Percentiles rank a stretch among this genome's conserved stretches.
Evolutionary conservation across 495 filamentous ascomycete species (phyloP).

Genomic region (Pyrenula aspistea): DNA sequence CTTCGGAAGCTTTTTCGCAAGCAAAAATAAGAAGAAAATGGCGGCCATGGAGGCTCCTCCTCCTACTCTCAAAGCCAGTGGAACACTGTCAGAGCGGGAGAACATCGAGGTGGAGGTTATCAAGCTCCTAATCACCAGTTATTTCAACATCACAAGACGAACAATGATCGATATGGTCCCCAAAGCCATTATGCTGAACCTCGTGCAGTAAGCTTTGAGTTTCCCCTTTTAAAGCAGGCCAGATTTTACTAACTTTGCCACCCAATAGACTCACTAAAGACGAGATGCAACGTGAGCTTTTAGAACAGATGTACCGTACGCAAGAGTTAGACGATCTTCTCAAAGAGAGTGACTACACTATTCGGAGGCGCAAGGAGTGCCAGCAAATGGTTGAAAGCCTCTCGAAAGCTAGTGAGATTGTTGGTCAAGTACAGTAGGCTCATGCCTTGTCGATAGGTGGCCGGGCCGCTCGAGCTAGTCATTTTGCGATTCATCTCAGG

Average conservation of each 20-base stretch:
- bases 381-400: slow-evolving; percentile 97
- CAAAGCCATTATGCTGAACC: slow-evolving; percentile 96
- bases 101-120: slow-evolving; percentile 94
- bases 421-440: slow-evolving; percentile 81
- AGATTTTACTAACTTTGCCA: slow-evolving; percentile 6
- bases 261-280: slow-evolving; percentile 77
- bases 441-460: too few species aligned
- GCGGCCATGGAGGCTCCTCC: slow-evolving; percentile 96
- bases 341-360: slow-evolving; percentile 96
- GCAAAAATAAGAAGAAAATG: slow-evolving; percentile 99
- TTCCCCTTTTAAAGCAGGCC: neutral
- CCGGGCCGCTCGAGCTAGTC: too few species aligned
- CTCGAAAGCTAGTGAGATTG: slow-evolving; percentile 82
- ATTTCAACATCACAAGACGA: slow-evolving; percentile 93
- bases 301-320: slow-evolving; percentile 95
- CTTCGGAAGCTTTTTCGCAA: slow-evolving; percentile 94
- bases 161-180: slow-evolving; percentile 99
- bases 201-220: slow-evolving; percentile 91
- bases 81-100: slow-evolving; percentile 84
- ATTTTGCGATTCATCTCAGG: too few species aligned
- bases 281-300: slow-evolving; percentile 94
- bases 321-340: slow-evolving; percentile 85
- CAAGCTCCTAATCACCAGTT: slow-evolving; percentile 91
- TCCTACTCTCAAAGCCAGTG: slow-evolving; percentile 83
- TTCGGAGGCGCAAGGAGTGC: slow-evolving; percentile 92